A percentile compares a stretch with the other conserved stretches of the same genome.
These are phyloP conservation scores for thale cress (Arabidopsis thaliana) DNA, from an alignment of 345 rosid species.

Conservation along the genomic window DNA sequence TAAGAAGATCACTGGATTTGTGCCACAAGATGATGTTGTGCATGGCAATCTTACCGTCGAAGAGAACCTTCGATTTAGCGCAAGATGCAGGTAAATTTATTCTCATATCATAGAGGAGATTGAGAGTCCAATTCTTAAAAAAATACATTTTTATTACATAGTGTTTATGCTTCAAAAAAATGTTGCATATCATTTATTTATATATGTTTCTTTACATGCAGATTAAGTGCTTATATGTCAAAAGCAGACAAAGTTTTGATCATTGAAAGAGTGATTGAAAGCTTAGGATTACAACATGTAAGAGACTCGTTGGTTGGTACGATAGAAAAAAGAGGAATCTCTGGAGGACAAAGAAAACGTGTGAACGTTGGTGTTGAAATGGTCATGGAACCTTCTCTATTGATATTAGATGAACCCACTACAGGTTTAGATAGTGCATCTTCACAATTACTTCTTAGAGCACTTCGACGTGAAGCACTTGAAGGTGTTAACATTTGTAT, in stretches of 20 bases:
- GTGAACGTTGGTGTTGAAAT: slow-evolving; percentile 92
- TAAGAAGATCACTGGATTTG: slow-evolving; percentile 84
- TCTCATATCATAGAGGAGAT: neutral
- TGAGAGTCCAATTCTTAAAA: neutral
- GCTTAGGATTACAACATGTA: slow-evolving; percentile 77
- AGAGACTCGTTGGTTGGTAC: slow-evolving; percentile 93
- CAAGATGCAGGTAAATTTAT: slow-evolving; percentile 72
- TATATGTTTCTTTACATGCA: slow-evolving; percentile 34
- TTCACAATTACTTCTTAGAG: slow-evolving; percentile 77
- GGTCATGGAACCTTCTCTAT: slow-evolving; percentile 95
- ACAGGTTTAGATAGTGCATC: slow-evolving; percentile 92
- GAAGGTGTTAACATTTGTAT: slow-evolving; percentile 91
- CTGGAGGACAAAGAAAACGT: slow-evolving; percentile 95
- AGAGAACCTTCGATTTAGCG: slow-evolving; percentile 90
- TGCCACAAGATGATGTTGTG: slow-evolving; percentile 94
- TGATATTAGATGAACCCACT: slow-evolving; percentile 92
- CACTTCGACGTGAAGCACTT: slow-evolving; percentile 86
- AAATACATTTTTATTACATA: neutral
- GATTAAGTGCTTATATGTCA: slow-evolving; percentile 77
- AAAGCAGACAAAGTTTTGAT: slow-evolving; percentile 88
- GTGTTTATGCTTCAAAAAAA: neutral
- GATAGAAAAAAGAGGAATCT: slow-evolving; percentile 85
- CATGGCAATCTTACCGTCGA: slow-evolving; percentile 95
- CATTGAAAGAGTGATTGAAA: slow-evolving; percentile 90
- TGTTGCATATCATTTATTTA: neutral